These are phyloP conservation scores for Colletotrichum viniferum DNA, from an alignment of 2,329 filamentous ascomycete genomes.

Conservation along the genomic window DNA sequence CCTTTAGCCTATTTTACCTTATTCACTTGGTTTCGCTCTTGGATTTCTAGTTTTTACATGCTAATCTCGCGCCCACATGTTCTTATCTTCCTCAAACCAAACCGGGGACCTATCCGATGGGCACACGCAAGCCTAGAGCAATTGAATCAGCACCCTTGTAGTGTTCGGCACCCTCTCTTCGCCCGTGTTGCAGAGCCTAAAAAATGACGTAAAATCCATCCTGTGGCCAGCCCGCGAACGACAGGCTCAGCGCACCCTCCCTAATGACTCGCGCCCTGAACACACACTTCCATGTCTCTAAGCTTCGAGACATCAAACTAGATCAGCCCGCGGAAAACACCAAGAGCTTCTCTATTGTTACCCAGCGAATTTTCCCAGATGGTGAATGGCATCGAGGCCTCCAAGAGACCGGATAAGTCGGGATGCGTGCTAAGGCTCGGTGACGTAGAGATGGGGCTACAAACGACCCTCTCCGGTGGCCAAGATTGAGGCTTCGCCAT, in stretches of 20 bases:
- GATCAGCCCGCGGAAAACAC: neutral
- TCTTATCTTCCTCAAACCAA: neutral
- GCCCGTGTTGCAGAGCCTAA: neutral
- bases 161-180: neutral
- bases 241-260: neutral
- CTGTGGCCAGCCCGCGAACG: neutral
- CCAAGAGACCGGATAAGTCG: constrained; percentile 7
- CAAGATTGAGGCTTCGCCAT: constrained; percentile 19
- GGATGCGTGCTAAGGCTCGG: constrained; percentile 19
- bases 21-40: neutral
- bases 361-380: neutral
- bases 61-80: neutral
- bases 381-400: neutral
- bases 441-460: constrained; percentile 4
- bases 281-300: neutral
- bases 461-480: neutral
- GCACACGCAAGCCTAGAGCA: neutral
- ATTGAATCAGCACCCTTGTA: neutral
- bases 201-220: neutral
- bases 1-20: neutral
- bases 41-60: neutral
- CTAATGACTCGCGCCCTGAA: neutral
- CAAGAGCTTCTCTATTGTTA: neutral
- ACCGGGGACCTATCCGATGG: neutral
- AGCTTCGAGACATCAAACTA: neutral